Conservation (phyloP, 345 rosid species). For the Aethionema arabicum region DNA sequence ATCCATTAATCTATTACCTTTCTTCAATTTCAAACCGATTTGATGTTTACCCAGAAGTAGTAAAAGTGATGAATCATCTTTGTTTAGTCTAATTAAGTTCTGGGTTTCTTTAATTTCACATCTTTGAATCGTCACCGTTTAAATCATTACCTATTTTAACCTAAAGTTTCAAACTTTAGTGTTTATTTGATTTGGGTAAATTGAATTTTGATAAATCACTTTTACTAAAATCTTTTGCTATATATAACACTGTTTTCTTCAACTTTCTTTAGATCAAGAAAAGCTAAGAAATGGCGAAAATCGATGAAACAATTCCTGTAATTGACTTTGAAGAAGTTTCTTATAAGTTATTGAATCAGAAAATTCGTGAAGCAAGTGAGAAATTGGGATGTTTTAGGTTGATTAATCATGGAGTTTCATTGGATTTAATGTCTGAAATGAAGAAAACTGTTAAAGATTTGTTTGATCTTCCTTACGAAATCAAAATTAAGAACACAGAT, state of each 20-base stretch:
- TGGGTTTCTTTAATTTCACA: background rate
- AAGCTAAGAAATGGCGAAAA: slow-evolving; percentile 19
- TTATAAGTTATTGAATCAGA: slow-evolving; percentile 39
- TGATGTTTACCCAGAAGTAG: slow-evolving; percentile 23
- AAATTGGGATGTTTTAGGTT: slow-evolving; percentile 82
- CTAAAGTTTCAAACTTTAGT: slow-evolving; percentile 5
- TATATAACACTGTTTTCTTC: background rate
- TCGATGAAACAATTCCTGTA: slow-evolving; percentile 33
- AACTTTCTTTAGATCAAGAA: background rate
- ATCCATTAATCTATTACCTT: too few relatives aligned
- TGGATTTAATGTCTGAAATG: slow-evolving; percentile 58
- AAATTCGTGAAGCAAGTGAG: slow-evolving; percentile 57
- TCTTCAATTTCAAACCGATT: slow-evolving; percentile 6
- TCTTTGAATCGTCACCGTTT: slow-evolving; percentile 12
- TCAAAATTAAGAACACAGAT: slow-evolving; percentile 55
- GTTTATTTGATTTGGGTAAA: background rate
- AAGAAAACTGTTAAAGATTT: slow-evolving; percentile 58
- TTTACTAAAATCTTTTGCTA: too few relatives aligned
- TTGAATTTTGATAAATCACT: too few relatives aligned
- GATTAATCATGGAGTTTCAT: slow-evolving; percentile 58
- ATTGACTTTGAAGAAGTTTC: slow-evolving; percentile 55
- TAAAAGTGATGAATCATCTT: background rate
- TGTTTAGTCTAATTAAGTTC: background rate
- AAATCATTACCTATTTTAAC: slow-evolving; percentile 10
- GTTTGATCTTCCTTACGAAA: slow-evolving; percentile 62